Percentiles rank a stretch among this genome's conserved stretches.
phyloP scores from a whole-genome alignment of 106 monocot species.

The Apostasia shenzhenica region DNA sequence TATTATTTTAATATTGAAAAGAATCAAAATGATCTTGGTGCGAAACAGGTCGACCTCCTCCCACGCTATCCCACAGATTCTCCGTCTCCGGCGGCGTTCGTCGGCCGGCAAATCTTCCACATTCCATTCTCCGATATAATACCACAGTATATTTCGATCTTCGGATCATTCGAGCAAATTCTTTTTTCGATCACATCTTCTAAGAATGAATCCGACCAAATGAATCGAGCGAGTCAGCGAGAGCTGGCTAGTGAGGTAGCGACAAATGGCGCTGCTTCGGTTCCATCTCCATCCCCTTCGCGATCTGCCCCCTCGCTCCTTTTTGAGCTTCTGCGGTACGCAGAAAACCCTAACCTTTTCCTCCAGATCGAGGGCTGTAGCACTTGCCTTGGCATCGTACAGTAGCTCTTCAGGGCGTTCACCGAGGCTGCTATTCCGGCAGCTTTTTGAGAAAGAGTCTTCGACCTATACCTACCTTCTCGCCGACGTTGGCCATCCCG shows the following conservation, averaged over 20 bases:
- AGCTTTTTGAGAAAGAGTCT: slow-evolving; percentile 95
- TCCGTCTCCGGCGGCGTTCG: too few species aligned
- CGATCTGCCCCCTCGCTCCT: background rate
- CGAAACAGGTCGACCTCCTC: too few species aligned
- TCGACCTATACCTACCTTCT: slow-evolving; percentile 88
- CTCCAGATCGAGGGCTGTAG: background rate
- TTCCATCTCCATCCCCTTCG: background rate
- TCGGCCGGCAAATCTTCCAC: too few species aligned
- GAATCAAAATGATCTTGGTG: too few species aligned
- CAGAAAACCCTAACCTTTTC: background rate
- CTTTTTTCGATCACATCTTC: too few species aligned
- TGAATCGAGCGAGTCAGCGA: background rate
- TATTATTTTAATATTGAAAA: too few species aligned
- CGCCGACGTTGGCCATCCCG: slow-evolving; percentile 68
- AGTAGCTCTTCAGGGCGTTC: background rate
- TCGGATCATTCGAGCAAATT: too few species aligned
- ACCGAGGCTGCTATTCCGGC: slow-evolving; percentile 65
- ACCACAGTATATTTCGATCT: too few species aligned
- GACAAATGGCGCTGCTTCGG: background rate
- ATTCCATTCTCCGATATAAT: too few species aligned
- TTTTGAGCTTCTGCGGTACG: background rate
- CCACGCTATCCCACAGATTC: too few species aligned
- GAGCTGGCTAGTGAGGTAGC: background rate
- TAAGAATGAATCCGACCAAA: background rate
- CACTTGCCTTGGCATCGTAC: slow-evolving; percentile 8